phyloP scores from a whole-genome alignment of 2,329 filamentous ascomycete species.

The Trichoderma lentiforme region DNA sequence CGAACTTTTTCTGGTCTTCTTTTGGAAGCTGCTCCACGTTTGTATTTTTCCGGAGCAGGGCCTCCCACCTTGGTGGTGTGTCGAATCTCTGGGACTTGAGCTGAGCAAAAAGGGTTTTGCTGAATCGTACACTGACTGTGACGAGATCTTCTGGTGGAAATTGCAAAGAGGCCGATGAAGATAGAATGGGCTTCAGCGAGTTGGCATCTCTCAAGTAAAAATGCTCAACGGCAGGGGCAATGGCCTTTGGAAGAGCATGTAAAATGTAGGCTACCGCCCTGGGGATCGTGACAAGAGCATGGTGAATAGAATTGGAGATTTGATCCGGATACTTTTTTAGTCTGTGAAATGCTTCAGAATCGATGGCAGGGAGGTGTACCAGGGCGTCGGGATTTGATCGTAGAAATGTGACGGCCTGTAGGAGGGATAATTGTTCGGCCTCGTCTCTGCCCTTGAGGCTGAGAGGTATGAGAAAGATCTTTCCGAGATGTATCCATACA shows the following conservation, averaged over 20 bases:
- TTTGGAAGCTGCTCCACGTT: slow-evolving; percentile 20
- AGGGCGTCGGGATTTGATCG: slow-evolving; percentile 53
- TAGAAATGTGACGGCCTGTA: slow-evolving; percentile 63
- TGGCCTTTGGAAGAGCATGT: slow-evolving; percentile 68
- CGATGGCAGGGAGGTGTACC: slow-evolving; percentile 69
- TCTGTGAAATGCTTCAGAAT: slow-evolving; percentile 88
- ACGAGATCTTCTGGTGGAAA: slow-evolving; percentile 81
- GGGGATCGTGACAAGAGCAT: slow-evolving; percentile 69
- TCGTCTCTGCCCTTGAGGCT: slow-evolving; percentile 28
- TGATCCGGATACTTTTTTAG: slow-evolving; percentile 78
- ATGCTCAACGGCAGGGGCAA: slow-evolving; percentile 81
- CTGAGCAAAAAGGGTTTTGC: slow-evolving; percentile 86
- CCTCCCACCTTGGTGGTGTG: slow-evolving; percentile 54
- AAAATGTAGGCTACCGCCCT: slow-evolving; percentile 78
- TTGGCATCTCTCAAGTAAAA: slow-evolving; percentile 90
- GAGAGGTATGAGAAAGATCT: slow-evolving; percentile 69
- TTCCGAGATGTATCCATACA: slow-evolving; percentile 81
- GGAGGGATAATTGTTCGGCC: slow-evolving; percentile 48
- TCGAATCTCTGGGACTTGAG: slow-evolving; percentile 81
- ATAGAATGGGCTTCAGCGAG: slow-evolving; percentile 65
- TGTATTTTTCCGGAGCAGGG: slow-evolving; percentile 24
- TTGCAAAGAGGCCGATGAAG: slow-evolving; percentile 48
- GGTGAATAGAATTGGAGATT: slow-evolving; percentile 72
- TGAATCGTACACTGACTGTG: slow-evolving; percentile 75
- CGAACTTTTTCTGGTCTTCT: slow-evolving; percentile 21